Percentiles rank a stretch among this genome's conserved stretches.
phyloP scores from a whole-genome alignment of 495 filamentous ascomycete species.

The Penicillium manginii region DNA sequence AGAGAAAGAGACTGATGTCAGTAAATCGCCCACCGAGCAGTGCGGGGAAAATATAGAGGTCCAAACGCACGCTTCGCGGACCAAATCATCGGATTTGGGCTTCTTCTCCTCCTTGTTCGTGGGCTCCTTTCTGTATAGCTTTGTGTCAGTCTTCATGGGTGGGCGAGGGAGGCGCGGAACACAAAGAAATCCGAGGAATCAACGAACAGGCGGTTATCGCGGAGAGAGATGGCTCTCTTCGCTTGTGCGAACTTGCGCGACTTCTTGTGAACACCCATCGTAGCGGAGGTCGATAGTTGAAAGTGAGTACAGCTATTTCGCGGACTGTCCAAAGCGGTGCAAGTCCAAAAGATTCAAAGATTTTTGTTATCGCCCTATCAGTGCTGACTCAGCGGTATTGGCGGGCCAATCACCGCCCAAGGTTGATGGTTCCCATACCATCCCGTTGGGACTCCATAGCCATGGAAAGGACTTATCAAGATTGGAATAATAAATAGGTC shows the following conservation, averaged over 20 bases:
- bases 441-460: too few species aligned
- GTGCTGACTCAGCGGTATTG: constrained; percentile 1
- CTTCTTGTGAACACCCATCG: constrained; percentile 66
- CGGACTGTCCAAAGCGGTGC: not conserved
- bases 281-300: constrained; percentile 15
- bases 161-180: too few species aligned
- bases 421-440: too few species aligned
- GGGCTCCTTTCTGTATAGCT: constrained; percentile 62
- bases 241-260: constrained; percentile 65
- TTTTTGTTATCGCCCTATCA: constrained; percentile 6
- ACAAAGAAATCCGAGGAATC: not conserved
- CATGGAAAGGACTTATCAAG: too few species aligned
- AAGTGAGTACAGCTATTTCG: not conserved
- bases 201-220: constrained; percentile 32
- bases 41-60: not conserved
- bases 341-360: not conserved
- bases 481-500: too few species aligned
- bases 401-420: not conserved
- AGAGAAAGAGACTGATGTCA: not conserved
- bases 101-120: constrained; percentile 57
- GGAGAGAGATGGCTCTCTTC: constrained; percentile 31
- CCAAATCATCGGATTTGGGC: constrained; percentile 40
- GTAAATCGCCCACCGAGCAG: not conserved
- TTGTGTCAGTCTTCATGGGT: constrained; percentile 53
- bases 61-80: constrained; percentile 38